Evolutionary conservation across 768 basidiomycete species (phyloP), one percentile per base, ranked within the genome.

Genomic region (Tricholoma flavovirens): DNA sequence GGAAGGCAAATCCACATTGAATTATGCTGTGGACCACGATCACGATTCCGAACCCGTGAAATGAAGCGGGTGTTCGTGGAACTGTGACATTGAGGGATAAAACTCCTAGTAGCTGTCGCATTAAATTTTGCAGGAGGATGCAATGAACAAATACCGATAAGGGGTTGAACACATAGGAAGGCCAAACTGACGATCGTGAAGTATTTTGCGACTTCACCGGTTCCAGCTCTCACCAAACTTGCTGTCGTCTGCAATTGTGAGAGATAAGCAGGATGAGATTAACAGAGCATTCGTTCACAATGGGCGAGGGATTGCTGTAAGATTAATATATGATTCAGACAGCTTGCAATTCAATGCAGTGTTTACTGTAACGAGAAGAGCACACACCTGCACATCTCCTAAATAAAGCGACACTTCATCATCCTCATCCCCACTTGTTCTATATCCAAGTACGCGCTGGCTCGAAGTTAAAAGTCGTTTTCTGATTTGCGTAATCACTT

Each of bases 381-480:
- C 75, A 48, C 60, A 93, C 94, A n/a, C 94, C 75, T 94, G 90
- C 1, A 98, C 81, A 68, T 98, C 94, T 21, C 90, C 91, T 73
- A 95, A 82, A 66, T 96, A 93, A 2, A 93, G 88, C 10, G 83
- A 86, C 21, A 96, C 82, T 60, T 92, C 90, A 19, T 78, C 69
- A 51, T 83, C 81, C 14, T 84, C 80, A 4, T 76, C 76, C 51
- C 75, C 73, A 12, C 70, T 73, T 3, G 65, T 70, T 14, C 72
- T 70, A 38, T 69, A 71, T 6, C 71, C 73, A 56, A 72, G 58
- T 21, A 67, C 73, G 29, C 67, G 66, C 50, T 66, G 68, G 5
- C 67, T 69, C 57, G 63, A 67, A 59, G 67, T 80, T 53, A 80
- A 68, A 1, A 92, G 75, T 15, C 94, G 76, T 68, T 96, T 95